phyloP scores from a whole-genome alignment of 208 protist species.

The Crithidia bombi region DNA sequence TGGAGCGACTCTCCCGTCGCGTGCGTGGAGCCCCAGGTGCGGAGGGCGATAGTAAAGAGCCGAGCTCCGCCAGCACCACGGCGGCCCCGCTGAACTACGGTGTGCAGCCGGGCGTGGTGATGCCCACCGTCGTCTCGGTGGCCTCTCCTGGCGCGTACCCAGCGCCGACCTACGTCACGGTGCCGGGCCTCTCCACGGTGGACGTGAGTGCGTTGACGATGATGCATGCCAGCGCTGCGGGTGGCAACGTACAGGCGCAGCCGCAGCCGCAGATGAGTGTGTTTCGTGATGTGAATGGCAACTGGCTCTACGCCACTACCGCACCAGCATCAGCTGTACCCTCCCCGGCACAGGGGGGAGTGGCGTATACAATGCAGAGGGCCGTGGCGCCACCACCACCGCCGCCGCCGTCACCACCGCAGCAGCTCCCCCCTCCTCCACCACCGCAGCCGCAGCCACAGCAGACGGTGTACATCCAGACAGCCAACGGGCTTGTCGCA shows the following conservation, averaged over 20 bases:
- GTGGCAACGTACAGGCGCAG: not conserved
- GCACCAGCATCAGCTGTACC: too few species aligned
- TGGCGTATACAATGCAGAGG: slow-evolving; percentile 14
- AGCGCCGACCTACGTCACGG: slow-evolving; percentile 16
- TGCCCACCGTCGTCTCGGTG: slow-evolving; percentile 13
- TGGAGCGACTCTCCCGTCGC: slow-evolving; percentile 64
- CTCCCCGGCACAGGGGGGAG: not conserved
- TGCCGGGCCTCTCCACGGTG: slow-evolving; percentile 1
- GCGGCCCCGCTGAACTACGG: slow-evolving; percentile 1
- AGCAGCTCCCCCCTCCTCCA: slow-evolving; percentile 1
- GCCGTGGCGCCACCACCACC: not conserved
- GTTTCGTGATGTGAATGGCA: slow-evolving; percentile 23
- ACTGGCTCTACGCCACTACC: slow-evolving; percentile 8
- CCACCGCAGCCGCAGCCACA: slow-evolving; percentile 14
- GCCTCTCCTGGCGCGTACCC: not conserved
- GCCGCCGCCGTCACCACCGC: not conserved
- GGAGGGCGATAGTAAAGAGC: slow-evolving; percentile 4
- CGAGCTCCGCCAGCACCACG: slow-evolving; percentile 1
- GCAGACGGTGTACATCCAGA: not conserved
- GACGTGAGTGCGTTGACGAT: slow-evolving; percentile 16
- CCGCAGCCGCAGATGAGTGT: slow-evolving; percentile 9
- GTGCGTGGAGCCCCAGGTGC: slow-evolving; percentile 7
- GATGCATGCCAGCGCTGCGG: slow-evolving; percentile 1
- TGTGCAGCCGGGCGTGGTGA: slow-evolving; percentile 18
- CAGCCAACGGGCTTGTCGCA: not conserved